These are phyloP conservation scores for Phalaenopsis equestris DNA, from an alignment of 106 monocot species.

Conservation along the genomic window DNA sequence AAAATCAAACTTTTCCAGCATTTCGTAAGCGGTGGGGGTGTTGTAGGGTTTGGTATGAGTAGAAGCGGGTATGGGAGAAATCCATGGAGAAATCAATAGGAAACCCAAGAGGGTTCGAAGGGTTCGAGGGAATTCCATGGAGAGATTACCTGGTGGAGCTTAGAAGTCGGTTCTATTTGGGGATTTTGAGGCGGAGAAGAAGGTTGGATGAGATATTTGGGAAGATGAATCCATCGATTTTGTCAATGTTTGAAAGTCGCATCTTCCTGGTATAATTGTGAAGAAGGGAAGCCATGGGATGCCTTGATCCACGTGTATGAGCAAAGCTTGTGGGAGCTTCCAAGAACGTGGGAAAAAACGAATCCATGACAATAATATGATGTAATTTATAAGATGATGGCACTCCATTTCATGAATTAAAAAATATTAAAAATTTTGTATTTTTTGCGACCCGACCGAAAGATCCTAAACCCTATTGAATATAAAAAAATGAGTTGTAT, in stretches of 20 bases:
- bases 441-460: too few species aligned
- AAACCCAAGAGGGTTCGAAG: not conserved
- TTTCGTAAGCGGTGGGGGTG: slow-evolving; percentile 26
- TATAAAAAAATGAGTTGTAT: too few species aligned
- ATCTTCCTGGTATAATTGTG: not conserved
- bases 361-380: too few species aligned
- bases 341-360: not conserved
- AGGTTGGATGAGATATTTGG: not conserved
- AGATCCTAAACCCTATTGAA: too few species aligned
- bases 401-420: too few species aligned
- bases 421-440: too few species aligned
- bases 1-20: slow-evolving; percentile 27
- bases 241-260: not conserved
- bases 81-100: not conserved
- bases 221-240: not conserved
- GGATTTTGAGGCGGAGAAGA: not conserved
- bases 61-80: not conserved
- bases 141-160: not conserved
- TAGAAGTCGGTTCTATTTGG: not conserved
- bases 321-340: not conserved
- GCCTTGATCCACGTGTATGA: not conserved
- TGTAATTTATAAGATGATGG: too few species aligned
- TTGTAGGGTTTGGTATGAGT: not conserved
- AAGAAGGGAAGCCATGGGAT: not conserved
- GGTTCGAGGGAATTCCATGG: not conserved